phyloP scores from a whole-genome alignment of 352 stramenopile genomes.

The Achlya hypogyna region DNA sequence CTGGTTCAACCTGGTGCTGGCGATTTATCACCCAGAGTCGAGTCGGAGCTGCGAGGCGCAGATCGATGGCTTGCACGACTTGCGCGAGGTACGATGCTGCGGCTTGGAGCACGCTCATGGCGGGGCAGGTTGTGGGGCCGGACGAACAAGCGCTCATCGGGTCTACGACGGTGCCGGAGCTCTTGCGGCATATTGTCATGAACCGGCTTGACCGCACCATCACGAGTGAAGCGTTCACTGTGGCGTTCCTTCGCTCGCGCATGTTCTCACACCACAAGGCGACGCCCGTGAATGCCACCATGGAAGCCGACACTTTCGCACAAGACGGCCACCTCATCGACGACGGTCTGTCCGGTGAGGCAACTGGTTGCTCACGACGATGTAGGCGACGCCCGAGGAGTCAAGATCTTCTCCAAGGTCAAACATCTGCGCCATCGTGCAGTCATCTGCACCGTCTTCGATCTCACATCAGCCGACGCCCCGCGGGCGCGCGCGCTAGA shows the following conservation, averaged over 20 bases:
- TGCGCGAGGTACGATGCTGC: constrained; percentile 1
- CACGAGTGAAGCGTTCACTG: background rate
- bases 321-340: constrained; percentile 13
- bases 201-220: constrained; percentile 1
- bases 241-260: constrained; percentile 1
- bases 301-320: constrained; percentile 1
- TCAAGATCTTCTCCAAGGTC: constrained; percentile 11
- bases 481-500: background rate
- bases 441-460: constrained; percentile 17
- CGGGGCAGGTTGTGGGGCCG: constrained; percentile 2
- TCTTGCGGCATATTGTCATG: constrained; percentile 7
- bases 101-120: background rate
- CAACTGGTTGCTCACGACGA: background rate
- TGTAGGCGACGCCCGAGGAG: constrained; percentile 2
- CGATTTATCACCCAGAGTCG: constrained; percentile 11
- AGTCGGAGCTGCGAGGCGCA: background rate
- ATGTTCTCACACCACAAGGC: constrained; percentile 15
- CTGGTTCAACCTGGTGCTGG: constrained; percentile 2
- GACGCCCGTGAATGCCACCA: constrained; percentile 8
- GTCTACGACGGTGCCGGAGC: constrained; percentile 7
- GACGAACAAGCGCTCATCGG: constrained; percentile 11
- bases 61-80: constrained; percentile 13
- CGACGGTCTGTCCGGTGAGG: background rate
- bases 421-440: constrained; percentile 10
- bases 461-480: background rate